Percentiles rank a stretch among this genome's conserved stretches.
Conservation (phyloP, 768 basidiomycete genomes). For the Russula foetens region DNA sequence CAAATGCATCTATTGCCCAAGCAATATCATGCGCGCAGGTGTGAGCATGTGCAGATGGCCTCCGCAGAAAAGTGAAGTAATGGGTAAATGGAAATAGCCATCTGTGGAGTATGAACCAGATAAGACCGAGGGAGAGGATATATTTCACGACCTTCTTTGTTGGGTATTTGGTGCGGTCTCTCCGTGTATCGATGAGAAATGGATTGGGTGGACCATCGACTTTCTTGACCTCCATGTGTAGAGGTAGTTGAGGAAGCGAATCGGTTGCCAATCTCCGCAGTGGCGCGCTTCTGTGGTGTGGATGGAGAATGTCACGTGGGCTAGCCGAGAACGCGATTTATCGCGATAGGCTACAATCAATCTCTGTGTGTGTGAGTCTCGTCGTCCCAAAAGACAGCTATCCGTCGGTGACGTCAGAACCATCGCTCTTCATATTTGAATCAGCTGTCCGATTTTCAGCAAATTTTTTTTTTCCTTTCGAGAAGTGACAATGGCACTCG, state of each 20-base stretch:
- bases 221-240: neutral
- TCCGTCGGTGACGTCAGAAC: slow-evolving; percentile 11
- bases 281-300: no score
- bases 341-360: no score
- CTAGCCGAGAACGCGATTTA: no score
- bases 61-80: neutral
- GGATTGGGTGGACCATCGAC: neutral
- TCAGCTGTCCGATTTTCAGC: neutral
- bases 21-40: neutral
- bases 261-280: no score
- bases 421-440: neutral
- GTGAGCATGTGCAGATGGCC: neutral
- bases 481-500: slow-evolving; percentile 30
- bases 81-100: slow-evolving; percentile 4
- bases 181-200: neutral
- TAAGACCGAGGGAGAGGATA: slow-evolving; percentile 2
- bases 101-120: slow-evolving; percentile 11
- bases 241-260: no score
- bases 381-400: neutral
- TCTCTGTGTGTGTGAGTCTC: no score
- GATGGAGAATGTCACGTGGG: neutral
- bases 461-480: neutral
- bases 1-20: slow-evolving; percentile 20
- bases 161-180: neutral
- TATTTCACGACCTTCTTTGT: neutral